These are phyloP conservation scores for Tricholoma bakamatsutake DNA, from an alignment of 768 basidiomycete species.

Conservation along the genomic window DNA sequence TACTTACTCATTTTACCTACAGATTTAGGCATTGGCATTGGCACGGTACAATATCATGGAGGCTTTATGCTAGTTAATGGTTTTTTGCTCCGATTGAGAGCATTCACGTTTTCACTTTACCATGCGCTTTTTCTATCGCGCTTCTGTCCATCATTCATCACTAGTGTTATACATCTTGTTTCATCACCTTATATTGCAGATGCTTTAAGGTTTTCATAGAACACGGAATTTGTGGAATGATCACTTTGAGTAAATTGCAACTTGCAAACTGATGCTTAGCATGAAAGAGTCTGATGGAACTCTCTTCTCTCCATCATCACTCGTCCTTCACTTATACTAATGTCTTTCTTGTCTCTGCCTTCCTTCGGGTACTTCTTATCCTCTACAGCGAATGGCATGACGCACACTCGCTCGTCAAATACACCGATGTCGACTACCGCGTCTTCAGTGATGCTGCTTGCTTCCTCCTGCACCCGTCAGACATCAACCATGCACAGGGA, in stretches of 20 bases:
- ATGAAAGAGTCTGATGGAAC: not conserved
- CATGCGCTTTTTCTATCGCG: not conserved
- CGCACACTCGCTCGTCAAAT: slow-evolving; percentile 75
- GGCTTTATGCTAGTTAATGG: slow-evolving; percentile 2
- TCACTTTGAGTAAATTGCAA: too few relatives aligned
- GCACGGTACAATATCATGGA: slow-evolving; percentile 3
- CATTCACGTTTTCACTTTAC: not conserved
- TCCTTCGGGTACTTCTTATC: slow-evolving; percentile 65
- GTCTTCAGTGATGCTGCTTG: slow-evolving; percentile 91
- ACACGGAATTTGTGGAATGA: not conserved
- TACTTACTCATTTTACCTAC: not conserved
- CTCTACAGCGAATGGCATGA: slow-evolving; percentile 92
- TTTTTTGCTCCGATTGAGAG: not conserved
- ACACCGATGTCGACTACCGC: slow-evolving; percentile 97
- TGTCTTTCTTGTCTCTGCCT: slow-evolving; percentile 47
- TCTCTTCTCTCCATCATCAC: slow-evolving; percentile 13
- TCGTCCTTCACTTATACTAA: slow-evolving; percentile 38
- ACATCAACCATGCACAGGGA: slow-evolving; percentile 56
- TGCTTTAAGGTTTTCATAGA: not conserved
- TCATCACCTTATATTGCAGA: not conserved
- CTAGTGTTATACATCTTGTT: not conserved
- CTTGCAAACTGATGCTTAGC: not conserved
- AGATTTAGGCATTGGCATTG: slow-evolving; percentile 31
- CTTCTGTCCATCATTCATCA: not conserved
- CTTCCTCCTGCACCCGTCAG: slow-evolving; percentile 52